Evolutionary conservation across 225 moss, liverwort and hornwort genomes (phyloP).

Genomic region (Pseudisothecium myosuroides): DNA sequence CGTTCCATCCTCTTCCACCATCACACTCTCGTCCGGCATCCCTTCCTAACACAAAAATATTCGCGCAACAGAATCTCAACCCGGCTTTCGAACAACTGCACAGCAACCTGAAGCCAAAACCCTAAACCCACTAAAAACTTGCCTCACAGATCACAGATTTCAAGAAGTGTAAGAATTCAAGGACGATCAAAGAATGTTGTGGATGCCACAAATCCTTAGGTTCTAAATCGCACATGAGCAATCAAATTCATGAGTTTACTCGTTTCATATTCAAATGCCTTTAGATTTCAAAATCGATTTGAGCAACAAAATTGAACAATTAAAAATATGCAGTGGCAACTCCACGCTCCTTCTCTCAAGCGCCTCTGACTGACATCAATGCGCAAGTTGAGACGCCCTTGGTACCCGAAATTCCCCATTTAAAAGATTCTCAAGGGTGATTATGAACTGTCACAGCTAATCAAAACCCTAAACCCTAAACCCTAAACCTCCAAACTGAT

Average conservation of each 20-base stretch:
- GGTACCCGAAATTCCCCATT: not conserved
- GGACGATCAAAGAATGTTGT: not conserved
- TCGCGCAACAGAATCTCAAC: not conserved
- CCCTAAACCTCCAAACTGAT: not conserved
- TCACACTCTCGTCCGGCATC: slow-evolving; percentile 30
- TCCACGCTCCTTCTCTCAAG: not conserved
- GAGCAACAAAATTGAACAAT: not conserved
- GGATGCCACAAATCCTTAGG: not conserved
- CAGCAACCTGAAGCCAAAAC: not conserved
- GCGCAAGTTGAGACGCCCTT: not conserved
- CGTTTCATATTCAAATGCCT: not conserved
- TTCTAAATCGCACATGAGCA: not conserved
- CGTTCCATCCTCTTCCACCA: slow-evolving; percentile 25
- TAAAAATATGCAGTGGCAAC: not conserved
- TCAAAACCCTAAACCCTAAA: not conserved
- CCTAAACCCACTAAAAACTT: not conserved
- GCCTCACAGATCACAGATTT: not conserved
- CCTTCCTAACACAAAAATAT: not conserved
- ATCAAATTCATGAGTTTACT: not conserved
- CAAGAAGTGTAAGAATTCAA: not conserved
- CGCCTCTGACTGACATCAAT: not conserved
- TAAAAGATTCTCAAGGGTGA: not conserved
- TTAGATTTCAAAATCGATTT: not conserved
- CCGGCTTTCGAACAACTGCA: not conserved
- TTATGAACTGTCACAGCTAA: not conserved